These are phyloP conservation scores for Diaporthe citri DNA, from an alignment of 2,329 filamentous ascomycete genomes.

Conservation along the genomic window DNA sequence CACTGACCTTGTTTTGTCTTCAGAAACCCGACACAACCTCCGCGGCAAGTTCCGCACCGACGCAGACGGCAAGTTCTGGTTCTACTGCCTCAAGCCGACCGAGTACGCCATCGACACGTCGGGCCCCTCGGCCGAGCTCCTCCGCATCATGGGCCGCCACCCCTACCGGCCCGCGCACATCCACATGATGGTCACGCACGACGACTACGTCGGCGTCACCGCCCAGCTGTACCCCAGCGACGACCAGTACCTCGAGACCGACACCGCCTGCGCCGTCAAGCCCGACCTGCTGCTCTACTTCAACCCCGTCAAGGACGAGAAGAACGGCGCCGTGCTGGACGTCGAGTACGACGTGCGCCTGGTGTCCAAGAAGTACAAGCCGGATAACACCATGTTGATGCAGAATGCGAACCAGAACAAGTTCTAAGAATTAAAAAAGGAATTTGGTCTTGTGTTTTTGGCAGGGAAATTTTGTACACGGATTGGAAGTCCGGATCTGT, in stretches of 20 bases:
- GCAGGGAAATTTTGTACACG: not conserved
- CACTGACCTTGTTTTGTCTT: too few relatives aligned
- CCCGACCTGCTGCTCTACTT: constrained; percentile 58
- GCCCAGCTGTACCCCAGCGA: constrained; percentile 76
- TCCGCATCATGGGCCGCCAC: constrained; percentile 44
- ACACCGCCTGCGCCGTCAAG: constrained; percentile 54
- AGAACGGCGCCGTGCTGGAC: constrained; percentile 48
- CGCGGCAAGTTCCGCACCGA: constrained; percentile 74
- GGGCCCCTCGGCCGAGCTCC: constrained; percentile 48
- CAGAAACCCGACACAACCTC: constrained; percentile 57
- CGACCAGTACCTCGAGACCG: constrained; percentile 64
- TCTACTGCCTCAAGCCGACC: constrained; percentile 74
- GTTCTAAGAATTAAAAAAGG: constrained; percentile 5
- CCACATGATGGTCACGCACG: constrained; percentile 54
- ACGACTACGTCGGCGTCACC: constrained; percentile 72
- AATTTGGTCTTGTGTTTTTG: not conserved
- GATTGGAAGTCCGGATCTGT: not conserved
- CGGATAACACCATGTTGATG: constrained; percentile 39
- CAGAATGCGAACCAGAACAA: constrained; percentile 38
- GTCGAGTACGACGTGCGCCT: constrained; percentile 49
- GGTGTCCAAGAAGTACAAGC: constrained; percentile 45
- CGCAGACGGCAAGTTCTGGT: constrained; percentile 71
- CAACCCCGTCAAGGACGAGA: constrained; percentile 53
- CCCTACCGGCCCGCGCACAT: constrained; percentile 45
- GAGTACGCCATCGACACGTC: constrained; percentile 73